These are phyloP conservation scores for Trichosporon ovoides DNA, from an alignment of 1,284 basidiomycete species.

Conservation along the genomic window DNA sequence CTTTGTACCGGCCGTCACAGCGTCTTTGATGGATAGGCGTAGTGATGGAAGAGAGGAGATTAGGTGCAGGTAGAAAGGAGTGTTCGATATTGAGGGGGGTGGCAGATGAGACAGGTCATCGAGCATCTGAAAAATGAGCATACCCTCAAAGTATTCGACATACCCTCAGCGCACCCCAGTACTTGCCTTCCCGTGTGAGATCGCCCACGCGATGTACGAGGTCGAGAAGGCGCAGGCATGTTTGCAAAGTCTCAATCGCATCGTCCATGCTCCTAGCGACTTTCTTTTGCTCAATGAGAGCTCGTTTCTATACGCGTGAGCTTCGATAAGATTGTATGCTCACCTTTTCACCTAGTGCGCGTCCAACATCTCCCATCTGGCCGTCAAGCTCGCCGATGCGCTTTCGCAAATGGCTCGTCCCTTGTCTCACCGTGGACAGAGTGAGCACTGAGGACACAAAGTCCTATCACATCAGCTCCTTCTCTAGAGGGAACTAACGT, in stretches of 20 bases:
- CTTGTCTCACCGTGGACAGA: conserved; percentile 82
- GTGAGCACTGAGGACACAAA: conserved; percentile 95
- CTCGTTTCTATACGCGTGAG: conserved; percentile 58
- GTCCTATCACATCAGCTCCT: conserved; percentile 53
- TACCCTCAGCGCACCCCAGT: conserved; percentile 92
- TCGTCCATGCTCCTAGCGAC: conserved; percentile 91
- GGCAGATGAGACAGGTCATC: conserved; percentile 92
- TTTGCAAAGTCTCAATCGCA: conserved; percentile 88
- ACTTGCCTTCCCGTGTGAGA: conserved; percentile 87
- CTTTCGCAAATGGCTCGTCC: conserved; percentile 54
- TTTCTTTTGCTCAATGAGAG: conserved; percentile 80
- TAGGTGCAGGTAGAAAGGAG: conserved; percentile 88
- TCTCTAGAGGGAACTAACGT: not conserved
- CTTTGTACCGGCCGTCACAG: conserved; percentile 90
- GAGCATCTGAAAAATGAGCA: conserved; percentile 43
- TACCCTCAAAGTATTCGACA: conserved; percentile 48
- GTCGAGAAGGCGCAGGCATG: conserved; percentile 85
- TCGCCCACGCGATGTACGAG: conserved; percentile 86
- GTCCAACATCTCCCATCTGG: conserved; percentile 63
- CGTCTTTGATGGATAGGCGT: conserved; percentile 80
- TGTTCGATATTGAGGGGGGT: conserved; percentile 81
- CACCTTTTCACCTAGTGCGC: conserved; percentile 74
- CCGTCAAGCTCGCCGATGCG: conserved; percentile 57
- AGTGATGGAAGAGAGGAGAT: conserved; percentile 86
- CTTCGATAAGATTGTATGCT: not conserved